These are phyloP conservation scores for Chrysophaeum taylorii DNA, from an alignment of 352 stramenopile species.

Conservation along the genomic window DNA sequence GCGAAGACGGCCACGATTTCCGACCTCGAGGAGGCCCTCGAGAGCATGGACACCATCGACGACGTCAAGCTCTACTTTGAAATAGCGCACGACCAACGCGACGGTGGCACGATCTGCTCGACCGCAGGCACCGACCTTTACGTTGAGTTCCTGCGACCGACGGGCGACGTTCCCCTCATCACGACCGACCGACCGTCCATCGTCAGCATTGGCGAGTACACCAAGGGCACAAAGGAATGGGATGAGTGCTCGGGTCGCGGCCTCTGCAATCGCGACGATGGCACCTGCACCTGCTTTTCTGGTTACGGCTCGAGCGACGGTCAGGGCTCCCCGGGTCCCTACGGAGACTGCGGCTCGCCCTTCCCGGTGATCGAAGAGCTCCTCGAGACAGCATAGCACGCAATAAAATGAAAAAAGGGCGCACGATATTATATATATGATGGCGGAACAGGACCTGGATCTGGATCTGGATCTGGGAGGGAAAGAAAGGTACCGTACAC, in stretches of 20 bases:
- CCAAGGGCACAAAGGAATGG: slow-evolving; percentile 35
- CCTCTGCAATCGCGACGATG: slow-evolving; percentile 35
- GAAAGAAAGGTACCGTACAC: too few relatives aligned
- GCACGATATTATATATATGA: too few relatives aligned
- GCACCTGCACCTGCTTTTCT: slow-evolving; percentile 38
- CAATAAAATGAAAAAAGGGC: too few relatives aligned
- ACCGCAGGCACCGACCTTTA: slow-evolving; percentile 23
- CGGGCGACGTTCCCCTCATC: slow-evolving; percentile 34
- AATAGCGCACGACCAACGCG: slow-evolving; percentile 21
- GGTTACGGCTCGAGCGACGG: slow-evolving; percentile 38
- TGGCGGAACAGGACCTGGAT: too few relatives aligned
- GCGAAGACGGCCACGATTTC: slow-evolving; percentile 31
- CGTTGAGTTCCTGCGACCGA: slow-evolving; percentile 38
- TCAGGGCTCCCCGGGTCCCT: slow-evolving; percentile 32
- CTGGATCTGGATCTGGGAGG: too few relatives aligned
- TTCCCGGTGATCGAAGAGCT: too few relatives aligned
- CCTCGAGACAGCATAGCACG: too few relatives aligned
- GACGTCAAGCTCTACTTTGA: slow-evolving; percentile 31
- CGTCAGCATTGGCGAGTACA: slow-evolving; percentile 27
- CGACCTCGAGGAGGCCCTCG: slow-evolving; percentile 51
- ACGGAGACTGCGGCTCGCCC: slow-evolving; percentile 36
- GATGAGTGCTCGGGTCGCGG: slow-evolving; percentile 39
- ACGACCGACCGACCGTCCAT: slow-evolving; percentile 13
- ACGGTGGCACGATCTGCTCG: slow-evolving; percentile 29
- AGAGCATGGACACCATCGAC: slow-evolving; percentile 49